A percentile compares a stretch with the other conserved stretches of the same genome.
phyloP scores from a whole-genome alignment of 306 rosid genomes.

The Canavalia ensiformis region DNA sequence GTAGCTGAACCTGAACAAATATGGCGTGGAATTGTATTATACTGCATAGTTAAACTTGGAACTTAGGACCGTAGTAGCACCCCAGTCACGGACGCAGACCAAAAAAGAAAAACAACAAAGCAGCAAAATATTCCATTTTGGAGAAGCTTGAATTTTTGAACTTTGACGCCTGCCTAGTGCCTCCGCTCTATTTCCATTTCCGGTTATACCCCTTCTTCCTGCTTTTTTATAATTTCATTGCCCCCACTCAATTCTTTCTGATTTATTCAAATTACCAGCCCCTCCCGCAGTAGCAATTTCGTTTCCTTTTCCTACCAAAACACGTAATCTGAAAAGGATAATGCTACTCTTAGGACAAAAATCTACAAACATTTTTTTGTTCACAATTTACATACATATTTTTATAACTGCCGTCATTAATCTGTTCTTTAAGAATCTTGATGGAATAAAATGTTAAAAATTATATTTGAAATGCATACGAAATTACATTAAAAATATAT shows the following conservation, averaged over 20 bases:
- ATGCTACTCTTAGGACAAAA: too few relatives aligned
- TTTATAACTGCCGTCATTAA: too few relatives aligned
- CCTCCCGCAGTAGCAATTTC: conserved; percentile 8
- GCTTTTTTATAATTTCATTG: not conserved
- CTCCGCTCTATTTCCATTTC: not conserved
- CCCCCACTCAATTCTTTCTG: conserved; percentile 1
- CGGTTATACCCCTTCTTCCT: conserved; percentile 9
- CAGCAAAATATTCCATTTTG: conserved; percentile 33
- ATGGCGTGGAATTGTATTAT: too few relatives aligned
- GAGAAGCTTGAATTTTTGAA: conserved; percentile 26
- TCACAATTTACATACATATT: too few relatives aligned
- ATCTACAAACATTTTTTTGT: too few relatives aligned
- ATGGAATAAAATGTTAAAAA: too few relatives aligned
- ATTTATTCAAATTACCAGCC: not conserved
- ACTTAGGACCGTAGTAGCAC: too few relatives aligned
- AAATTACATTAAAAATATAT: too few relatives aligned
- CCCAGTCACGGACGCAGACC: not conserved
- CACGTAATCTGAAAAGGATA: conserved; percentile 27
- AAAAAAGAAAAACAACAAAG: not conserved
- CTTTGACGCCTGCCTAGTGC: conserved; percentile 27
- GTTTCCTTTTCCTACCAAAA: conserved; percentile 27
- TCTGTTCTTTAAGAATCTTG: too few relatives aligned
- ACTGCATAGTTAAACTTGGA: too few relatives aligned
- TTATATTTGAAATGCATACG: too few relatives aligned
- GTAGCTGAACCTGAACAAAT: too few relatives aligned